Conservation (phyloP, 495 filamentous ascomycete genomes). For the Penicillium subrubescens region DNA sequence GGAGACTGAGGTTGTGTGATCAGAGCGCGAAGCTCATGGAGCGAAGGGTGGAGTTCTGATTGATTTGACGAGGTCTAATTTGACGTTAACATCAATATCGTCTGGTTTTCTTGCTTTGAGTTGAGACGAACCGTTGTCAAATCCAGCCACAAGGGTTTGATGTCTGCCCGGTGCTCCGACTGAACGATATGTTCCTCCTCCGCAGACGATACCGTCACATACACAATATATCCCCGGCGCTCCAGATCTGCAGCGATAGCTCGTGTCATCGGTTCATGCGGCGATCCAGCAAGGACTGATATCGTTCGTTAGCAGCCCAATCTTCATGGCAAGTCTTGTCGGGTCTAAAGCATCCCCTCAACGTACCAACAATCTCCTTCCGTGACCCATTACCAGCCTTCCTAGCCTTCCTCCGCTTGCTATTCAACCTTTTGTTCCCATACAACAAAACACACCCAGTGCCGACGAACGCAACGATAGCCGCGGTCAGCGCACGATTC, state of each 20-base stretch:
- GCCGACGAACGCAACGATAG: conserved; percentile 67
- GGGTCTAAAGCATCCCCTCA: not conserved
- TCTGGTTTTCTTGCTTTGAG: not conserved
- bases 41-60: conserved; percentile 51
- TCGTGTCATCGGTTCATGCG: conserved; percentile 75
- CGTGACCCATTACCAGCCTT: conserved; percentile 81
- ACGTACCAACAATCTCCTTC: conserved; percentile 76
- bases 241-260: conserved; percentile 85
- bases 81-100: conserved; percentile 26
- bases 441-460: conserved; percentile 68
- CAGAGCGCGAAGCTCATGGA: conserved; percentile 58
- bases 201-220: conserved; percentile 73
- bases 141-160: conserved; percentile 80
- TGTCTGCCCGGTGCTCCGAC: conserved; percentile 72
- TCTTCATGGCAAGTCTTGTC: not conserved
- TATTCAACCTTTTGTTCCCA: conserved; percentile 58
- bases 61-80: conserved; percentile 53
- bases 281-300: conserved; percentile 76
- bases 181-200: conserved; percentile 84
- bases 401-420: conserved; percentile 71
- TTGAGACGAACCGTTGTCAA: conserved; percentile 54
- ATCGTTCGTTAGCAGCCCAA: conserved; percentile 17
- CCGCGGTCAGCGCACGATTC: conserved; percentile 70
- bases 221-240: conserved; percentile 90
- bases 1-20: conserved; percentile 73